phyloP scores from a whole-genome alignment of 192 early-diverging fungal genomes.

The Coemansia sp. region DNA sequence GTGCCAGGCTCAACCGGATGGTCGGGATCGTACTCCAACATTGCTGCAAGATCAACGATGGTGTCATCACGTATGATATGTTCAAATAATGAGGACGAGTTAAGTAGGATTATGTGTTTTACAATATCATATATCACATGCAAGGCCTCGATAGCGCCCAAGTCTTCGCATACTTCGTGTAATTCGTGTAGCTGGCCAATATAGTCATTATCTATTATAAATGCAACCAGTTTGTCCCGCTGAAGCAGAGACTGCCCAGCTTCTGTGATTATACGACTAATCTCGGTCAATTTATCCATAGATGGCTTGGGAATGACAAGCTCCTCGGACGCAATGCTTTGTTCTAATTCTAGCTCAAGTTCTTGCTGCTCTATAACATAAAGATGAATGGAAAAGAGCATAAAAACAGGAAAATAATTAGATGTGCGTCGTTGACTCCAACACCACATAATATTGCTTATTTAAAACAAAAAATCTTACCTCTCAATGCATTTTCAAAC shows the following conservation, averaged over 20 bases:
- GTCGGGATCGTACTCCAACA: constrained; percentile 88
- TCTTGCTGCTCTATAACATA: constrained; percentile 18
- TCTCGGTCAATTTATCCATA: constrained; percentile 67
- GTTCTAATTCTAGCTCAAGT: not conserved
- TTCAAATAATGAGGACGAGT: constrained; percentile 75
- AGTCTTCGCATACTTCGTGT: constrained; percentile 78
- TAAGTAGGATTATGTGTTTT: constrained; percentile 74
- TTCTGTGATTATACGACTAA: constrained; percentile 66
- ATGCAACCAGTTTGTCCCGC: constrained; percentile 64
- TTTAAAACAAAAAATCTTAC: constrained; percentile 28
- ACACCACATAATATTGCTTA: too few species aligned
- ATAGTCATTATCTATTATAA: constrained; percentile 66
- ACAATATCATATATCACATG: constrained; percentile 74
- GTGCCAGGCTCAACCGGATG: constrained; percentile 68
- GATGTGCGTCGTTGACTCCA: too few species aligned
- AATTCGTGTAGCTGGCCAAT: constrained; percentile 69
- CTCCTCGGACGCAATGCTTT: not conserved
- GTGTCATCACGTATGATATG: constrained; percentile 74
- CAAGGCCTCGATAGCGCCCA: constrained; percentile 73
- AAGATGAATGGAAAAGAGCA: not conserved
- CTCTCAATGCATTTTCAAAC: constrained; percentile 54
- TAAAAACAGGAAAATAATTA: too few species aligned
- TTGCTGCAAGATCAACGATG: constrained; percentile 71
- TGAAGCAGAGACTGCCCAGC: constrained; percentile 58
- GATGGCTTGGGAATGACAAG: constrained; percentile 65